Evolutionary conservation across 2,329 filamentous ascomycete genomes (phyloP).

Genomic region (Botrytis porri): DNA sequence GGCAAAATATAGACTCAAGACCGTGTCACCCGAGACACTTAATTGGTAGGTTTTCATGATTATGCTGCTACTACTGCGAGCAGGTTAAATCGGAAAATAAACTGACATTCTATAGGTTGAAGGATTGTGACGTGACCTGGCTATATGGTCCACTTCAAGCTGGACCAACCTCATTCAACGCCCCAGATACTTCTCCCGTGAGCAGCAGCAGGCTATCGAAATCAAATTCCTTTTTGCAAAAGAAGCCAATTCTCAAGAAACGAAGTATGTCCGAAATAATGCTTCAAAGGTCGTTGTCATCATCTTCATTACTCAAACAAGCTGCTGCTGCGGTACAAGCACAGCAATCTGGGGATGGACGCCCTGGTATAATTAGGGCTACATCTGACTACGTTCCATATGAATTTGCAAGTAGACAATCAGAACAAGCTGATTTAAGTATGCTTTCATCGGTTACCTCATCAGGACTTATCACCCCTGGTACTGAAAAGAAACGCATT

Average conservation of each 20-base stretch:
- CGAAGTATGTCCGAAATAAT: conserved; percentile 92
- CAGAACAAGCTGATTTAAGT: conserved; percentile 44
- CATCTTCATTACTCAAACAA: conserved; percentile 79
- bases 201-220: conserved; percentile 54
- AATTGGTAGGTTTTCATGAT: conserved; percentile 57
- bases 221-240: conserved; percentile 53
- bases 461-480: conserved; percentile 62
- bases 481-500: conserved; percentile 78
- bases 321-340: conserved; percentile 38
- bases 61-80: neutral
- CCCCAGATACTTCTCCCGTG: conserved; percentile 44
- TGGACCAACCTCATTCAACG: conserved; percentile 51
- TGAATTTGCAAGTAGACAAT: conserved; percentile 49
- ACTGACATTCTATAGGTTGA: conserved; percentile 41
- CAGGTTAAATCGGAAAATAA: conserved; percentile 41
- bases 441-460: conserved; percentile 62
- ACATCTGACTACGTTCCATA: conserved; percentile 68
- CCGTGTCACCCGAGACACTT: conserved; percentile 82
- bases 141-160: conserved; percentile 82
- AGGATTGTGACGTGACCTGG: conserved; percentile 42
- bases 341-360: conserved; percentile 19
- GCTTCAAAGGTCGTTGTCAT: conserved; percentile 80
- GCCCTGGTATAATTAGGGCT: conserved; percentile 12
- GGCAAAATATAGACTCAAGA: conserved; percentile 78
- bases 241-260: conserved; percentile 84